phyloP scores from a whole-genome alignment of 2,329 filamentous ascomycete genomes.

The Bipolaris cookei region DNA sequence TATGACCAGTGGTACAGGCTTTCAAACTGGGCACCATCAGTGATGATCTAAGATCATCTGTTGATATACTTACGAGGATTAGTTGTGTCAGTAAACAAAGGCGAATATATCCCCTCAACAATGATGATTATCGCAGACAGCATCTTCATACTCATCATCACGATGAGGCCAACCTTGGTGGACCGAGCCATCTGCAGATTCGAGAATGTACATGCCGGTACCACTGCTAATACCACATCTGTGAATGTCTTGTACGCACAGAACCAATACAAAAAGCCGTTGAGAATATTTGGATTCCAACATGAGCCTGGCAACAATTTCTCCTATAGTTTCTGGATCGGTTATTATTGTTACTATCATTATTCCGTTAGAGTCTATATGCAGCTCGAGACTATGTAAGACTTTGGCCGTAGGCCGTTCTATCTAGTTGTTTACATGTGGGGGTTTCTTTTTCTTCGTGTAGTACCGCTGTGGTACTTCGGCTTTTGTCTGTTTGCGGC shows the following conservation, averaged over 20 bases:
- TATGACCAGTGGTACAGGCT: background rate
- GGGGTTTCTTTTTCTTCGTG: no score
- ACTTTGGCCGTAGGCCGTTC: no score
- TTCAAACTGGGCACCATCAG: background rate
- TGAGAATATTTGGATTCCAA: conserved; percentile 14
- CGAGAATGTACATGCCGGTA: conserved; percentile 12
- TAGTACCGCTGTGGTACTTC: no score
- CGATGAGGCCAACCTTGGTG: conserved; percentile 12
- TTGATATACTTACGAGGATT: background rate
- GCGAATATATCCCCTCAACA: conserved; percentile 12
- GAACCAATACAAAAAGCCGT: conserved; percentile 18
- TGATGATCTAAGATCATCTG: background rate
- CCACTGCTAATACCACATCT: conserved; percentile 12
- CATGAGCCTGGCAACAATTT: conserved; percentile 10
- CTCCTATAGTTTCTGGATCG: conserved; percentile 13
- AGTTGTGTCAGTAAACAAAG: conserved; percentile 10
- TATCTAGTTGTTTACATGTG: no score
- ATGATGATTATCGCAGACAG: conserved; percentile 16
- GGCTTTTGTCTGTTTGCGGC: no score
- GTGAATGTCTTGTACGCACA: conserved; percentile 17
- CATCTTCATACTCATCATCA: conserved; percentile 18
- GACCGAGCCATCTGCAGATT: conserved; percentile 14
- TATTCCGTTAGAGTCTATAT: no score
- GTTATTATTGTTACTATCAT: conserved; percentile 16
- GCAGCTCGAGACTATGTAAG: no score